Percentiles rank a stretch among this genome's conserved stretches.
Conservation (phyloP, 1,284 basidiomycete species). For the Apiotrichum domesticum region DNA sequence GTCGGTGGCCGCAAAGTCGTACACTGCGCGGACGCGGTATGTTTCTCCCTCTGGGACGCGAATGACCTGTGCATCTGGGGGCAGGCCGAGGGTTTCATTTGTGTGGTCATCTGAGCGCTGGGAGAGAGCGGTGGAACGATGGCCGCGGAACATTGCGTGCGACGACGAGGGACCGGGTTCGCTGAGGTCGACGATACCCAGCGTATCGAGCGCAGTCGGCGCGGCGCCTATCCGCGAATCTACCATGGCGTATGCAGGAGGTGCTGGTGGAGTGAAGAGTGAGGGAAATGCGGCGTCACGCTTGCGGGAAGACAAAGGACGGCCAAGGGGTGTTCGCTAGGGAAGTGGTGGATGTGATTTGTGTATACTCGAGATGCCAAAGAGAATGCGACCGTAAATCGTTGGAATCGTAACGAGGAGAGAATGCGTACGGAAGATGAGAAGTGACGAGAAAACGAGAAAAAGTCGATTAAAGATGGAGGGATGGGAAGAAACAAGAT, state of each 20-base stretch:
- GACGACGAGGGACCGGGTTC: background rate
- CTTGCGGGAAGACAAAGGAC: background rate
- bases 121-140: background rate
- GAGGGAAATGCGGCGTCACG: background rate
- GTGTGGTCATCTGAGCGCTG: slow-evolving; percentile 3
- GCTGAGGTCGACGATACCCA: slow-evolving; percentile 10
- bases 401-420: background rate
- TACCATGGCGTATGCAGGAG: background rate
- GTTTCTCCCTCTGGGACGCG: slow-evolving; percentile 17
- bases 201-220: slow-evolving; percentile 2
- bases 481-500: too few species aligned
- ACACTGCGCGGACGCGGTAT: slow-evolving; percentile 71
- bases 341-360: background rate
- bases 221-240: slow-evolving; percentile 4
- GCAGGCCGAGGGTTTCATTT: slow-evolving; percentile 10
- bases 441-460: background rate
- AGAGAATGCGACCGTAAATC: background rate
- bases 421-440: background rate
- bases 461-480: too few species aligned
- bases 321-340: too few species aligned
- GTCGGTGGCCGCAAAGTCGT: slow-evolving; percentile 86
- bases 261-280: background rate
- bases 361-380: background rate
- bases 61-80: slow-evolving; percentile 11
- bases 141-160: background rate